Conservation (phyloP, 2,329 filamentous ascomycete species). For the Purpureocillium lavendulum region DNA sequence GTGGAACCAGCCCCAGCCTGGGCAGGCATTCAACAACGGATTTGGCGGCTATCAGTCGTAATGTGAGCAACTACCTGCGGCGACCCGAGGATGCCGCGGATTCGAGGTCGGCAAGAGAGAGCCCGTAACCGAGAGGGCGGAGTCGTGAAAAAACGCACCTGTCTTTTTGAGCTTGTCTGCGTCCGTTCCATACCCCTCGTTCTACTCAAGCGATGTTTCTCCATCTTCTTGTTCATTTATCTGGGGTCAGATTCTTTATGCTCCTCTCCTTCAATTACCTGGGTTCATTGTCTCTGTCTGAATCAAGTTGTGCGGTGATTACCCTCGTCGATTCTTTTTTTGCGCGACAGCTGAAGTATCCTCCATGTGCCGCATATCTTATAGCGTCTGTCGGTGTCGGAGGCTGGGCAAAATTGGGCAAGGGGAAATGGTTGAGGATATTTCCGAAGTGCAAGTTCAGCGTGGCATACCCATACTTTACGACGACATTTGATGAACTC, state of each 20-base stretch:
- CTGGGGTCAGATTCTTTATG: constrained; percentile 1
- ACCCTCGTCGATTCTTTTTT: constrained; percentile 5
- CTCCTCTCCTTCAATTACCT: constrained; percentile 6
- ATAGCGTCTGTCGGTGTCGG: no score
- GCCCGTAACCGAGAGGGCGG: constrained; percentile 6
- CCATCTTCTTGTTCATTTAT: constrained; percentile 8
- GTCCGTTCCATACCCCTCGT: constrained; percentile 11
- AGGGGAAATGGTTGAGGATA: no score
- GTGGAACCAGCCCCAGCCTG: constrained; percentile 43
- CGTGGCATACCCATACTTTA: no score
- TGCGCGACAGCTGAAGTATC: no score
- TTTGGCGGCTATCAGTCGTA: constrained; percentile 58
- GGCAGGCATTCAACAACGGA: constrained; percentile 51
- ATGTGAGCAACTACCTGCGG: constrained; percentile 14
- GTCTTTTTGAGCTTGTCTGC: constrained; percentile 8
- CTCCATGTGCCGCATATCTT: no score
- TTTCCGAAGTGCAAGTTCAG: no score
- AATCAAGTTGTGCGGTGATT: constrained; percentile 14
- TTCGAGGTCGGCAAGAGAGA: constrained; percentile 1
- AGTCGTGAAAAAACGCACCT: constrained; percentile 8
- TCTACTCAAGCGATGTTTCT: constrained; percentile 10
- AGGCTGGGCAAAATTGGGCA: no score
- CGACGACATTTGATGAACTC: no score
- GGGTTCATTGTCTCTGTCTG: constrained; percentile 10
- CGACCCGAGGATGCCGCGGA: constrained; percentile 11